Conservation (phyloP, 805 yeast genomes). For the Ogataea methanolica region DNA sequence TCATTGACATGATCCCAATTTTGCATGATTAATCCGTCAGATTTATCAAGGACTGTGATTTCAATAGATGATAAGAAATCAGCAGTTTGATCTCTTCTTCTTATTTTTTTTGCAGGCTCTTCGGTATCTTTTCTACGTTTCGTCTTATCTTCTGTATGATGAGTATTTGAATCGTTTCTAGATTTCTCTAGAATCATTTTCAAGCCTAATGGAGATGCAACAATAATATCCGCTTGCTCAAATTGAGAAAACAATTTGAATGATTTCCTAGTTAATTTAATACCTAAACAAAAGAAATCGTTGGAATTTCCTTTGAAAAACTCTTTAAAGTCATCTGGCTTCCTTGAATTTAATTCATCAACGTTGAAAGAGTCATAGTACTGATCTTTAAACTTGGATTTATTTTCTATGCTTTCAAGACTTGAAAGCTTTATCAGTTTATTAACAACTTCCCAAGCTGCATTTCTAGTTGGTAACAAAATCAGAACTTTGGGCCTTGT, state of each 20-base stretch:
- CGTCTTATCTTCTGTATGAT: not conserved
- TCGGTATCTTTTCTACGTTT: not conserved
- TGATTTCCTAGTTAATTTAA: constrained; percentile 85
- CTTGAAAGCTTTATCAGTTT: constrained; percentile 60
- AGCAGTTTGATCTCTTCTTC: constrained; percentile 41
- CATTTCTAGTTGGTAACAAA: constrained; percentile 77
- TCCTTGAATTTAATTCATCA: constrained; percentile 36
- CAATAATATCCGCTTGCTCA: constrained; percentile 76
- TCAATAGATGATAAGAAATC: constrained; percentile 91
- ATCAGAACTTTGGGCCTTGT: constrained; percentile 87
- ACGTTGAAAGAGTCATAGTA: constrained; percentile 46
- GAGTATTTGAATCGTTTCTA: constrained; percentile 17
- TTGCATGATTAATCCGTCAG: constrained; percentile 86
- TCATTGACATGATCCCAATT: constrained; percentile 82
- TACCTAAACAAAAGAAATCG: constrained; percentile 88
- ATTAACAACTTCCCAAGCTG: constrained; percentile 65
- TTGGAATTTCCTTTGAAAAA: constrained; percentile 84
- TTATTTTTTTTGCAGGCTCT: constrained; percentile 32
- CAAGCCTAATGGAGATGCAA: constrained; percentile 91
- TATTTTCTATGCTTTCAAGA: constrained; percentile 74
- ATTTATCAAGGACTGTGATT: constrained; percentile 70
- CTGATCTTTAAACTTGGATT: constrained; percentile 66
- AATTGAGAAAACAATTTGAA: constrained; percentile 80
- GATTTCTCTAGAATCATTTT: constrained; percentile 65
- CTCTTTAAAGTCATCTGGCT: constrained; percentile 80